Evolutionary conservation across 2,329 filamentous ascomycete species (phyloP).

Genomic region (Hypoxylon sp.): DNA sequence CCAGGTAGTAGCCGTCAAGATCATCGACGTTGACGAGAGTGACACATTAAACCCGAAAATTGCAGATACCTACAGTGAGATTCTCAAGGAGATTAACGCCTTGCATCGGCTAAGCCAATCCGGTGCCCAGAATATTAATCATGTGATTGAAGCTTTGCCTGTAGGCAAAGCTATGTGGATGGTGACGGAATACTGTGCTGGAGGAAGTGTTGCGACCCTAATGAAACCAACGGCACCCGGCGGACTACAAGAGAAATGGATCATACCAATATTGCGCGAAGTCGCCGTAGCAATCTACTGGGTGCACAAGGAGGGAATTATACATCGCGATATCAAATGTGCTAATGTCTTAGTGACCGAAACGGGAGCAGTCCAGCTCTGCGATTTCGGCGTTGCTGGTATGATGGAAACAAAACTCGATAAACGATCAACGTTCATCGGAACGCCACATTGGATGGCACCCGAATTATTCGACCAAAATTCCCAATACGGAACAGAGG

Average conservation of each 20-base stretch:
- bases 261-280: conserved; percentile 76
- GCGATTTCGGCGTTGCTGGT: conserved; percentile 87
- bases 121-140: conserved; percentile 84
- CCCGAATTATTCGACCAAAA: conserved; percentile 79
- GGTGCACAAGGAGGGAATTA: conserved; percentile 78
- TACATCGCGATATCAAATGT: conserved; percentile 80
- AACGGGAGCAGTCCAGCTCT: conserved; percentile 82
- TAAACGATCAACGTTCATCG: conserved; percentile 85
- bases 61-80: conserved; percentile 77
- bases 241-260: conserved; percentile 79
- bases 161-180: conserved; percentile 89
- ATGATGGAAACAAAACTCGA: conserved; percentile 81
- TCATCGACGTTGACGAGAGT: conserved; percentile 85
- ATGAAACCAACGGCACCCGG: conserved; percentile 77
- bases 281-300: conserved; percentile 76
- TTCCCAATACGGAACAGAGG: conserved; percentile 77
- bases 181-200: conserved; percentile 88
- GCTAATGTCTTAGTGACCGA: conserved; percentile 87
- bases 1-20: conserved; percentile 81
- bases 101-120: conserved; percentile 81
- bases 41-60: conserved; percentile 77
- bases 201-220: conserved; percentile 82
- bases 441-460: conserved; percentile 90
- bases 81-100: conserved; percentile 77
- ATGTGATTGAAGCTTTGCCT: conserved; percentile 83